Base-by-base conservation (phyloP, 2,329 filamentous ascomycete genomes). In the Apiospora phragmitis region DNA sequence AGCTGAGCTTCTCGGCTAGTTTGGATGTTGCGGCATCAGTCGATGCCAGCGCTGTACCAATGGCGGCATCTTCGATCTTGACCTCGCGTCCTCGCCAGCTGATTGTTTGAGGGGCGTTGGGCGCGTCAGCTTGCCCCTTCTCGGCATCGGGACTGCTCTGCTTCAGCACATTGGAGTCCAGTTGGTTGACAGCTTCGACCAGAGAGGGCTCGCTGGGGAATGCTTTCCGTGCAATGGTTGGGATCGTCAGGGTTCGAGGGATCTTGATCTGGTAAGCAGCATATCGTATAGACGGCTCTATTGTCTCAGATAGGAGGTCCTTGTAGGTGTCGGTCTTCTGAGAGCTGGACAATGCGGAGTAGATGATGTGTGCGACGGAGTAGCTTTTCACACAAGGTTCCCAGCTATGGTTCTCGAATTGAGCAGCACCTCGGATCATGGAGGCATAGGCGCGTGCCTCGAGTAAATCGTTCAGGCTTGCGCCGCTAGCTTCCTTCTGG, bases 261-360 rank as follows among this genome's bases (percentile, higher is more conserved):
- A 97, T 89, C 79, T 95, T 93, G 79, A 94, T 88, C 81, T 97
- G 94, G 80, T 98, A 98, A 24, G 96, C 94, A 45, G 95, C 95
- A 80, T 97, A 98, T 73, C 95, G 92, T 77, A 99, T 93, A 73
- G 94, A 97, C 1, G 95, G 95, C 79, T 99, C 96, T 72, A 97
- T 91, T 5, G 93, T 97, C 76, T 93, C 91, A 66, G 92, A 90
- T 70, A 99, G 84, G 32, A 98, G 87, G 72, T 98, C 95, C 79
- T 93, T 94, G 85, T 94, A 96, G 45, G 93, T 85, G 71, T 97
- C 95, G 72, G 90, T 91, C 79, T 90, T 92, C 24, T 84, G 81
- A 43, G 88, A 85, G 38, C 87, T 86, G 24, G 91, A 86, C 59
- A 99, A 85, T 0, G 93, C 91, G 72, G 88, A 91, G 84, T 98